Conservation (phyloP, 2,329 filamentous ascomycete species). For the Hymenotorrendiella dingleyae region DNA sequence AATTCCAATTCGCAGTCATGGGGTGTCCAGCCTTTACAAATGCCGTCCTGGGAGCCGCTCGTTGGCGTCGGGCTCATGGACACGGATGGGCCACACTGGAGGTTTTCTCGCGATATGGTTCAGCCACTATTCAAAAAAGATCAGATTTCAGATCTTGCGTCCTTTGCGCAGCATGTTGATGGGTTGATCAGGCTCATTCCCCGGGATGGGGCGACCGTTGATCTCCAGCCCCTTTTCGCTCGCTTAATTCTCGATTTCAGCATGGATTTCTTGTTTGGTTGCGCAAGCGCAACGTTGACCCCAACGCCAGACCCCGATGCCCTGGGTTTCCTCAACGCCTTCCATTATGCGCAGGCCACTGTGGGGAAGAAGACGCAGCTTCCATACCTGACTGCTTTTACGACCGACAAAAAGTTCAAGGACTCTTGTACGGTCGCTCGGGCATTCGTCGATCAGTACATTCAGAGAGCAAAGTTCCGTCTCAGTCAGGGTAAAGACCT, state of each 20-base stretch:
- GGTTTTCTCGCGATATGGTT: background rate
- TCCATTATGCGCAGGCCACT: background rate
- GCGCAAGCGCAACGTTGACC: background rate
- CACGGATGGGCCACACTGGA: background rate
- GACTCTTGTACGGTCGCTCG: background rate
- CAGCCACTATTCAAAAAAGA: background rate
- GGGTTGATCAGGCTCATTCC: background rate
- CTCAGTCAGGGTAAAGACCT: too few relatives aligned
- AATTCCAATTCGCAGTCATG: background rate
- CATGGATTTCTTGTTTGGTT: background rate
- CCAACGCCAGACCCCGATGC: background rate
- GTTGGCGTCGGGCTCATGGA: background rate
- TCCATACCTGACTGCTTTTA: background rate
- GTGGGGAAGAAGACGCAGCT: background rate
- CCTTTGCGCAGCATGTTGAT: background rate
- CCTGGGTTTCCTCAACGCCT: background rate
- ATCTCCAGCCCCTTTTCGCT: background rate
- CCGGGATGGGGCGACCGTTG: background rate
- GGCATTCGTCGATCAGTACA: background rate
- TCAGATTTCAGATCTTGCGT: background rate
- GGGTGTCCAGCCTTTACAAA: background rate
- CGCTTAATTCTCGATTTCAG: constrained; percentile 1
- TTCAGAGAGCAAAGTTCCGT: too few relatives aligned
- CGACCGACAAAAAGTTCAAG: background rate
- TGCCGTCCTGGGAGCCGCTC: background rate